These are phyloP conservation scores for Ascochyta koolunga DNA, from an alignment of 2,329 filamentous ascomycete genomes.

Conservation along the genomic window DNA sequence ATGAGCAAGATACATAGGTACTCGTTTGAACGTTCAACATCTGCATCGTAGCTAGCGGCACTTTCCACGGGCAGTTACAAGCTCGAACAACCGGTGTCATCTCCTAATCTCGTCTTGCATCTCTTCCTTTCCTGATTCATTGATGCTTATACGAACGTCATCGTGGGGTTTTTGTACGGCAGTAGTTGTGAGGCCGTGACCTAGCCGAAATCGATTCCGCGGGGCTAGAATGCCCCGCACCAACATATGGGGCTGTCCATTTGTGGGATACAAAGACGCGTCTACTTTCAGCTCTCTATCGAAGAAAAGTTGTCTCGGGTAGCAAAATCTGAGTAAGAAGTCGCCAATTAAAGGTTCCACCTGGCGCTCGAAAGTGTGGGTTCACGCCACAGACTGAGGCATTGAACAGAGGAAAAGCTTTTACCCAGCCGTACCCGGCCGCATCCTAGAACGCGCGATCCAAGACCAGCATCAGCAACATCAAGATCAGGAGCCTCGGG, in stretches of 20 bases:
- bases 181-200: conserved; percentile 6
- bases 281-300: conserved; percentile 4
- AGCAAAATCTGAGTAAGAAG: conserved; percentile 5
- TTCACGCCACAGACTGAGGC: neutral
- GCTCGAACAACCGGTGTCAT: too few relatives aligned
- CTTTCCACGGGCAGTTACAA: too few relatives aligned
- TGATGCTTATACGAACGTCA: conserved; percentile 2
- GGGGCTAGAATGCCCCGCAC: conserved; percentile 22
- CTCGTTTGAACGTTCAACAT: too few relatives aligned
- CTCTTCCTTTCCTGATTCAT: neutral
- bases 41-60: too few relatives aligned
- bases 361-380: neutral
- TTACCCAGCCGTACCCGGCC: neutral
- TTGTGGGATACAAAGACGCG: conserved; percentile 24
- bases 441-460: neutral
- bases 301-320: conserved; percentile 11
- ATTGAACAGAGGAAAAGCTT: neutral
- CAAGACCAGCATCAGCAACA: neutral
- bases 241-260: conserved; percentile 16
- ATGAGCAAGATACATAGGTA: too few relatives aligned
- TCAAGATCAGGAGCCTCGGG: conserved; percentile 1
- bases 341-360: neutral
- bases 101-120: too few relatives aligned
- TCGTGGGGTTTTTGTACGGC: conserved; percentile 4
- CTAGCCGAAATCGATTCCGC: conserved; percentile 6